phyloP scores from a whole-genome alignment of 768 basidiomycete species.

The Rossbeevera mucosa region DNA sequence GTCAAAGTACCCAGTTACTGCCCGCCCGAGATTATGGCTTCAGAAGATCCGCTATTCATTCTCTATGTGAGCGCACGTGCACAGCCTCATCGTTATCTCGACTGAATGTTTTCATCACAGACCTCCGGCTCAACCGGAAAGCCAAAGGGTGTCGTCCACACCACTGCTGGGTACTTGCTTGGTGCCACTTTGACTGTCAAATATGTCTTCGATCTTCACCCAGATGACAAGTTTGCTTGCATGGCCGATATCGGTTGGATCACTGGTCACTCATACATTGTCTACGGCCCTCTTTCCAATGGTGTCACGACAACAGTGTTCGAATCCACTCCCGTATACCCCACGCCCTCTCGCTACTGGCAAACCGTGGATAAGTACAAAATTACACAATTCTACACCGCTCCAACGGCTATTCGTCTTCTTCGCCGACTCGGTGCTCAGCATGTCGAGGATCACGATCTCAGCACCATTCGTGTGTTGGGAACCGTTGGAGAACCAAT shows the following conservation, averaged over 20 bases:
- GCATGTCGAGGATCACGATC: slow-evolving; percentile 79
- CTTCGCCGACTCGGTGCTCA: slow-evolving; percentile 81
- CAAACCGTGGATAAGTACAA: slow-evolving; percentile 89
- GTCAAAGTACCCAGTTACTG: slow-evolving; percentile 83
- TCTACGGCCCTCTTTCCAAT: slow-evolving; percentile 90
- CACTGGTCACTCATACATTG: slow-evolving; percentile 95
- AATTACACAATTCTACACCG: slow-evolving; percentile 94
- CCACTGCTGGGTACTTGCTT: slow-evolving; percentile 86
- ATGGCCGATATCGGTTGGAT: slow-evolving; percentile 99
- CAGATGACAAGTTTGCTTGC: slow-evolving; percentile 94
- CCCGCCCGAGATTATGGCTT: slow-evolving; percentile 78
- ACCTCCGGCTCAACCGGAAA: slow-evolving; percentile 94
- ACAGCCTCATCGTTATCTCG: background rate
- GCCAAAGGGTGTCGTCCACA: slow-evolving; percentile 95
- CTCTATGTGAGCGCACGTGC: slow-evolving; percentile 71
- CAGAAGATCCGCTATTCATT: slow-evolving; percentile 98
- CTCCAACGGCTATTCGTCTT: slow-evolving; percentile 92
- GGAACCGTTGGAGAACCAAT: slow-evolving; percentile 97
- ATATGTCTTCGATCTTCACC: slow-evolving; percentile 96
- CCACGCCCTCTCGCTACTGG: slow-evolving; percentile 96
- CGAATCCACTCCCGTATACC: slow-evolving; percentile 96
- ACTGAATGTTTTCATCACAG: slow-evolving; percentile 36
- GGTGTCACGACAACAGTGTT: slow-evolving; percentile 86
- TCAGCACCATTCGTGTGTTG: slow-evolving; percentile 77
- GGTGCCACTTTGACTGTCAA: slow-evolving; percentile 90